phyloP scores from a whole-genome alignment of 2,329 filamentous ascomycete species.

The Exophiala calicioides region DNA sequence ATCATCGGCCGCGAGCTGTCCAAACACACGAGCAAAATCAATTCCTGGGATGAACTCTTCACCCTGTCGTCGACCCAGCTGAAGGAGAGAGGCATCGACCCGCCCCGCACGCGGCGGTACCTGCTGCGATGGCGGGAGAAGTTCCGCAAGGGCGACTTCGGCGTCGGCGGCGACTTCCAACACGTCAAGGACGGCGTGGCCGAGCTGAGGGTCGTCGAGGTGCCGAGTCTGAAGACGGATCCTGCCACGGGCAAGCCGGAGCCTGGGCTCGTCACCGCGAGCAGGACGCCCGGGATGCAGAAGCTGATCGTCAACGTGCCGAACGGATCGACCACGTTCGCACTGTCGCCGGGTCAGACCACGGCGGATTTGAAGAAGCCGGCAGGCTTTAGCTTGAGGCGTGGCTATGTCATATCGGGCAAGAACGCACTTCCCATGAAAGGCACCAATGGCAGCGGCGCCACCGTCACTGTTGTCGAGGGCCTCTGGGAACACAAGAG shows the following conservation, averaged over 20 bases:
- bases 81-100: slow-evolving; percentile 81
- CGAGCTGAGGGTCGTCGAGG: slow-evolving; percentile 60
- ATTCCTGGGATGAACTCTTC: slow-evolving; percentile 89
- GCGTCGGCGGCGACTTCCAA: slow-evolving; percentile 78
- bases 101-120: slow-evolving; percentile 77
- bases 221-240: slow-evolving; percentile 45
- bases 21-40: slow-evolving; percentile 81
- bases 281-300: slow-evolving; percentile 55
- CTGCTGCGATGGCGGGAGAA: slow-evolving; percentile 84
- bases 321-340: slow-evolving; percentile 58
- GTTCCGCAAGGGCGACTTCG: slow-evolving; percentile 75
- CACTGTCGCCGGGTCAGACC: slow-evolving; percentile 42
- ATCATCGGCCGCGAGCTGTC: slow-evolving; percentile 86
- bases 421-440: slow-evolving; percentile 71
- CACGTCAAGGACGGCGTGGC: slow-evolving; percentile 66
- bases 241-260: slow-evolving; percentile 35
- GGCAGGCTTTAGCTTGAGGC: slow-evolving; percentile 66
- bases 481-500: slow-evolving; percentile 90
- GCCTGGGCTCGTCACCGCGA: slow-evolving; percentile 35
- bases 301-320: slow-evolving; percentile 63
- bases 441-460: slow-evolving; percentile 59
- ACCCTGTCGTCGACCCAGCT: slow-evolving; percentile 75
- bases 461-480: slow-evolving; percentile 70
- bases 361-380: slow-evolving; percentile 56
- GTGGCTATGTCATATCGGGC: slow-evolving; percentile 70